phyloP scores from a whole-genome alignment of 1,139 yeast species.

The Taphrina sp. region DNA sequence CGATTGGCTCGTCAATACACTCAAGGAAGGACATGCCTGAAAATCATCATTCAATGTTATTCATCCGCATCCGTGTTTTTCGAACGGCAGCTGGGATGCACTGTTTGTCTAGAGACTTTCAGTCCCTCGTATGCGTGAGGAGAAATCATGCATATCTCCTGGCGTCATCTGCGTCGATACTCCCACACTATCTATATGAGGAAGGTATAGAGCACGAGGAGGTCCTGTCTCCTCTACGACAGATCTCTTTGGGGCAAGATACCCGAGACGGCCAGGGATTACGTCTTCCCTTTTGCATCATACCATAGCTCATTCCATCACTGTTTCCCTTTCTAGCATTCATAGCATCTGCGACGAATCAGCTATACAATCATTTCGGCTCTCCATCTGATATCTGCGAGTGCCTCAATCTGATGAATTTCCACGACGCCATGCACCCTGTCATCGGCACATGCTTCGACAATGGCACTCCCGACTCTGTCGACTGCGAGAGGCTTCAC shows the following conservation, averaged over 20 bases:
- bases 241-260: too few relatives aligned
- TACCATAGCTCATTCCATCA: background rate
- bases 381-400: constrained; percentile 28
- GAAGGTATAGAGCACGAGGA: too few relatives aligned
- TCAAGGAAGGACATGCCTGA: constrained; percentile 55
- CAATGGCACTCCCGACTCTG: constrained; percentile 32
- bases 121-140: too few relatives aligned
- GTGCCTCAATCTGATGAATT: constrained; percentile 26
- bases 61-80: background rate
- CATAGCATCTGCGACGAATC: background rate
- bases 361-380: constrained; percentile 17
- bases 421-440: constrained; percentile 18
- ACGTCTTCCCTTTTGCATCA: background rate
- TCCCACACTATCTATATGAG: too few relatives aligned
- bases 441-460: constrained; percentile 25
- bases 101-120: too few relatives aligned
- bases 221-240: too few relatives aligned
- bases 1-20: constrained; percentile 92
- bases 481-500: constrained; percentile 33
- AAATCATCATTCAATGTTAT: too few relatives aligned
- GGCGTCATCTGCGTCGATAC: too few relatives aligned
- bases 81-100: too few relatives aligned
- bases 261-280: too few relatives aligned
- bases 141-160: too few relatives aligned
- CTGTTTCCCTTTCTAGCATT: background rate